Percentiles rank a stretch among this genome's conserved stretches.
These are phyloP conservation scores for Sequoiadendron giganteum DNA, from an alignment of 75 land plant genomes.

Conservation along the genomic window DNA sequence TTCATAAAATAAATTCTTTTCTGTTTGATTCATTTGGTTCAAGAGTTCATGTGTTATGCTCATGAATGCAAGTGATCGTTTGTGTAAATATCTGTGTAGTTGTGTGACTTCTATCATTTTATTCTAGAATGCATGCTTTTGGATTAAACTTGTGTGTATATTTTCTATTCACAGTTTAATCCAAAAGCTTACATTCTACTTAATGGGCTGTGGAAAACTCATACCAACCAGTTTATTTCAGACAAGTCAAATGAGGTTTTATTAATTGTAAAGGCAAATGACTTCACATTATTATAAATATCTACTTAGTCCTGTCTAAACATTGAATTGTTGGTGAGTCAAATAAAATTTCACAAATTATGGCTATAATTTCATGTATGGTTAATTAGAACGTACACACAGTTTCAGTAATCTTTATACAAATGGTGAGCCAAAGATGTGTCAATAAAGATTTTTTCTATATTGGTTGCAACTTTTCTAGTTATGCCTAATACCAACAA, in stretches of 20 bases:
- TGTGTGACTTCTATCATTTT: background rate
- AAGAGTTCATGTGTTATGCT: too few species aligned
- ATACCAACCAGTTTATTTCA: too few species aligned
- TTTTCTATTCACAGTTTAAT: too few species aligned
- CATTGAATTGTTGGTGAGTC: background rate
- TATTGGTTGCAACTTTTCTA: background rate
- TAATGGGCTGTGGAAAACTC: too few species aligned
- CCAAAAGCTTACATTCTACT: too few species aligned
- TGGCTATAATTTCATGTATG: background rate
- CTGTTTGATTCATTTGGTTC: background rate
- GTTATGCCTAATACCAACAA: background rate
- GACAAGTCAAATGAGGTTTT: background rate
- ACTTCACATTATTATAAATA: too few species aligned
- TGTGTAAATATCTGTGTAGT: too few species aligned
- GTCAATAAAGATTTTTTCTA: background rate
- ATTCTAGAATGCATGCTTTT: too few species aligned
- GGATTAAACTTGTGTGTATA: too few species aligned
- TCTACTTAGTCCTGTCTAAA: too few species aligned
- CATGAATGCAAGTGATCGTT: too few species aligned
- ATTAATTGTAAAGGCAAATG: background rate
- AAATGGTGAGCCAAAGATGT: background rate
- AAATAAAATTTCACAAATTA: background rate
- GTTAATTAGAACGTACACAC: background rate
- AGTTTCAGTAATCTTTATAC: background rate
- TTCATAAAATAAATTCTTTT: too few species aligned